Conservation (phyloP, 345 rosid species). For the Ceriops zippeliana region DNA sequence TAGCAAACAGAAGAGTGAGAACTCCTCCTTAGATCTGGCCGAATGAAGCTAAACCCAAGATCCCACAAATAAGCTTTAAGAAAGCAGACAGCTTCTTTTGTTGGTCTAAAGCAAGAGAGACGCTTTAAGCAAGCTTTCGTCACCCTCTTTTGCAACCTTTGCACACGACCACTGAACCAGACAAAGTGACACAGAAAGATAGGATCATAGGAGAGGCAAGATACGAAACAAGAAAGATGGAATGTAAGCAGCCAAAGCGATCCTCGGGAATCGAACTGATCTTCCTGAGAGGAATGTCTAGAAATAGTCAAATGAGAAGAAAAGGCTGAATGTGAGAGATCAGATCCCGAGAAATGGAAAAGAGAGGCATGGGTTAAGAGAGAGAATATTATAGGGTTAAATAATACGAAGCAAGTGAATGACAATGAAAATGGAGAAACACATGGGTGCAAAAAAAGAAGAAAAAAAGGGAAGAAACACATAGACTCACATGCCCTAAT, state of each 20-base stretch:
- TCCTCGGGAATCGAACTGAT: constrained; percentile 64
- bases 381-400: constrained; percentile 34
- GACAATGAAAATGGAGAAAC: constrained; percentile 5
- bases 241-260: constrained; percentile 18
- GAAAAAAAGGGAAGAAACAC: not conserved
- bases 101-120: not conserved
- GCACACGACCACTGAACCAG: constrained; percentile 22
- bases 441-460: not conserved
- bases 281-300: not conserved
- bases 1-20: constrained; percentile 9
- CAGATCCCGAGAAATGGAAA: constrained; percentile 61
- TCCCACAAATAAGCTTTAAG: constrained; percentile 7
- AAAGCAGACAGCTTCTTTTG: not conserved
- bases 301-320: constrained; percentile 10
- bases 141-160: constrained; percentile 13
- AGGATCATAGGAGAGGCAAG: constrained; percentile 16
- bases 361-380: constrained; percentile 28
- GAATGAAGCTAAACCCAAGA: constrained; percentile 7
- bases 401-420: constrained; percentile 31
- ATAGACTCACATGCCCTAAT: constrained; percentile 55
- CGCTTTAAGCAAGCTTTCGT: constrained; percentile 13
- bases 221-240: constrained; percentile 18
- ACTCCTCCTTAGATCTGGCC: constrained; percentile 30
- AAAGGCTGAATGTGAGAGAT: constrained; percentile 27
- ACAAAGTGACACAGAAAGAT: constrained; percentile 20